These are phyloP conservation scores for Trametes maxima DNA, from an alignment of 768 basidiomycete species.

Conservation along the genomic window DNA sequence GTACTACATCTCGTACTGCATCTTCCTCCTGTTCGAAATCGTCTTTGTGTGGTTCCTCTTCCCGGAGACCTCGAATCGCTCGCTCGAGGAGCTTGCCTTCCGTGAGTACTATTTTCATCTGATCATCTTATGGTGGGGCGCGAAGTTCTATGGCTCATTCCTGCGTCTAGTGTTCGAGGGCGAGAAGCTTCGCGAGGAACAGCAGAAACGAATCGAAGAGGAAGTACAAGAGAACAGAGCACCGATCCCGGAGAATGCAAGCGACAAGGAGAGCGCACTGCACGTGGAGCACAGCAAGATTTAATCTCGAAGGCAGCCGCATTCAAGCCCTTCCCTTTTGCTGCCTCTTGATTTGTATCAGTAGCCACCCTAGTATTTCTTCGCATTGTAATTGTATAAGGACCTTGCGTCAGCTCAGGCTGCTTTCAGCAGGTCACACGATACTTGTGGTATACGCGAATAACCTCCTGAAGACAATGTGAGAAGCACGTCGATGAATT, in stretches of 20 bases:
- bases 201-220: conserved; percentile 44
- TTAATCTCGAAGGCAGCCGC: neutral
- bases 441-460: too few species aligned
- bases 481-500: too few species aligned
- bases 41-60: conserved; percentile 62
- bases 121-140: too few species aligned
- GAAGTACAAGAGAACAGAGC: conserved; percentile 35
- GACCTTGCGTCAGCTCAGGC: too few species aligned
- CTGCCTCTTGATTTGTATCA: neutral
- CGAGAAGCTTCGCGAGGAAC: conserved; percentile 40
- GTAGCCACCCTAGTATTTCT: neutral
- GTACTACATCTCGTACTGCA: conserved; percentile 58
- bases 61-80: conserved; percentile 57
- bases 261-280: conserved; percentile 26
- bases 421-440: too few species aligned
- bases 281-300: conserved; percentile 23
- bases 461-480: too few species aligned
- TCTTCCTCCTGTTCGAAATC: conserved; percentile 56
- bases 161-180: conserved; percentile 44
- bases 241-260: conserved; percentile 19
- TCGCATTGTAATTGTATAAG: too few species aligned
- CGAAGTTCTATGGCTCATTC: neutral
- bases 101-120: conserved; percentile 37
- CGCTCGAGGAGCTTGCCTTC: conserved; percentile 63
- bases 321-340: too few species aligned